Base-by-base conservation (phyloP, 805 yeast genomes). In the Wickerhamiella parazyma region DNA sequence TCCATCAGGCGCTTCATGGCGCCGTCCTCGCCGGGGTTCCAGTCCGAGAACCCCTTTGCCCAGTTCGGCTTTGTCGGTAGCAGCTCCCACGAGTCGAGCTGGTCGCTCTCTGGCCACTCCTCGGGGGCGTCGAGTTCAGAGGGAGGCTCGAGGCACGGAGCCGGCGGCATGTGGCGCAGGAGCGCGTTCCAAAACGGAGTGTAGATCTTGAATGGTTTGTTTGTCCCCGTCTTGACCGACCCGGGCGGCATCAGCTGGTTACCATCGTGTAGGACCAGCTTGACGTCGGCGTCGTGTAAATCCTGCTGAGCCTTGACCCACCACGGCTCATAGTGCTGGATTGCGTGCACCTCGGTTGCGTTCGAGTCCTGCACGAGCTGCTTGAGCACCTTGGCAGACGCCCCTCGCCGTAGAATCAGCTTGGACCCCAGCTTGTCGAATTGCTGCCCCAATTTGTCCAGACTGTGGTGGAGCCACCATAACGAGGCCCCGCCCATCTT, bases 261-360 rank as follows among this genome's bases (percentile, higher is more conserved):
- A 20, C 41, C 41, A 17, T 38, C 41, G 26, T 38, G 35, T 2
- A 38, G 35, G 6, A 38, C n/a, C n/a, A 38, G 31, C 20, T 38
- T 29, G 26, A 19, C 26, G 26, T 19, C 17, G 18, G 19, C 20
- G n/a, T 28, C n/a, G 29, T 38, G 41, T 4, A 38, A 8, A 5
- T 28, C 33, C 20, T 20, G 17, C 24, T 38, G 35, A 2, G 26
- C 26, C 19, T 38, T 29, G 18, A 20, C 14, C 41, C 41, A 38
- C 41, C 41, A 38, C 22, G 41, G 41, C 26, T 38, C 41, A 33
- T 38, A 38, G 24, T 38, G 41, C 33, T 25, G 33, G 14, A 38
- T 38, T 2, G 41, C 41, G 33, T 38, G 41, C 2, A 38, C 31
- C 35, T 24, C 35, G 22, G 24, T 7, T 4, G 41, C 41, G 5